Evolutionary conservation across 23 red algal genomes (phyloP).

Genomic region (Gracilaria vermiculophylla): DNA sequence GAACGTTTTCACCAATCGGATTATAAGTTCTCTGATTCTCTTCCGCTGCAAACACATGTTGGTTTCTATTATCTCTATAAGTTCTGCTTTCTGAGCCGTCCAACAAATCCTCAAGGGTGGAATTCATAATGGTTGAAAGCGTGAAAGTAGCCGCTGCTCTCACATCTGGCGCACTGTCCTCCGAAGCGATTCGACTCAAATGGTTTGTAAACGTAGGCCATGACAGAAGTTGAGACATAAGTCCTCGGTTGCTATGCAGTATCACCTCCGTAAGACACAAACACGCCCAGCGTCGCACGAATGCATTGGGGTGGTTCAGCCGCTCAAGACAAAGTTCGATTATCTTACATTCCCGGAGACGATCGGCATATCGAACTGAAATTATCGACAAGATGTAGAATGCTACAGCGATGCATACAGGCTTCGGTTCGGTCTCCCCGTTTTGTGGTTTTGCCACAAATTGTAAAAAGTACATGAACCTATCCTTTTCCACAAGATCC

Average conservation of each 20-base stretch:
- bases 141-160: slow-evolving; percentile 25
- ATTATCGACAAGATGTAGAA: slow-evolving; percentile 83
- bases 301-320: slow-evolving; percentile 22
- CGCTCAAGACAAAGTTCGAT: slow-evolving; percentile 42
- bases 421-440: slow-evolving; percentile 5
- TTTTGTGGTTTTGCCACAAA: slow-evolving; percentile 49
- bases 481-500: slow-evolving; percentile 79
- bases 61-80: neutral
- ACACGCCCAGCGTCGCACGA: slow-evolving; percentile 77
- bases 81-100: neutral
- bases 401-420: slow-evolving; percentile 71
- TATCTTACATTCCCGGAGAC: slow-evolving; percentile 3
- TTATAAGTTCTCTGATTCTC: neutral
- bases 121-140: slow-evolving; percentile 34
- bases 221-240: slow-evolving; percentile 19
- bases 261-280: slow-evolving; percentile 63
- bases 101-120: neutral
- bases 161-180: slow-evolving; percentile 64
- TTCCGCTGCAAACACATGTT: neutral
- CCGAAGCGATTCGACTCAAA: slow-evolving; percentile 15
- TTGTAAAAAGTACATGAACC: slow-evolving; percentile 72
- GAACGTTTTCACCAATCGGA: neutral
- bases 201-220: slow-evolving; percentile 19
- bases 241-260: neutral
- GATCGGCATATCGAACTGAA: slow-evolving; percentile 38